Evolutionary conservation across 2,329 filamentous ascomycete species (phyloP), one percentile per base, ranked within the genome.

Genomic region (Phaeosphaeria sp.): DNA sequence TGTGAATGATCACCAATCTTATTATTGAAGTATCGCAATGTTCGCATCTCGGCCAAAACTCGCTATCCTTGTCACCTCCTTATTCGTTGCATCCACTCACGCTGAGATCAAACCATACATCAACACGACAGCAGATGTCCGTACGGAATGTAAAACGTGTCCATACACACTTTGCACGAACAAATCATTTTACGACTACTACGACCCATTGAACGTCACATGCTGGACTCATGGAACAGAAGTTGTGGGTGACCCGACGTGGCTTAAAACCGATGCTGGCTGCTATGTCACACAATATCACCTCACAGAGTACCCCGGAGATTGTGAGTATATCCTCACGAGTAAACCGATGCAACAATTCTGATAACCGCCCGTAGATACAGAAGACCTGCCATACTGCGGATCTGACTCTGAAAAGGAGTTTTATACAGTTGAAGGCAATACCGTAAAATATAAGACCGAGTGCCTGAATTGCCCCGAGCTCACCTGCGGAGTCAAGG

Each of bases 281-380:
- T 74, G 71, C 52, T 74, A 74, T 52, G 58, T 74, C 11, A 73
- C 71, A 17, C 68, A 73, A 51, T 73, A 69, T 46, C 69, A 74
- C 52, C 54, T 72, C 2, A 9, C 55, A 6, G 67, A 73, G 43
- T 72, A 71, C 43, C 39, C 52, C 2, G 68, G 68, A 17, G 66
- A 70, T 50, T 73, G 66, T 72, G 62, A 56, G 56, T 18, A 20
- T 5, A 13, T 13, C 2, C 20, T 13, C 30, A 36, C 30, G 13
- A 36, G 30, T 3, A 30, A 10, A 20, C 15, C 3, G 23, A n/a
- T 44, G 44, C 36, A 36, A 18, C 9, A 36, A 27, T 9, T 23
- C 43, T 47, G 21, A 53, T 41, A 7, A 17, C 2, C 17, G 18
- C n/a, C 1, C 13, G 22, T 39, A 73, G 70, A 66, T 41, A 66